These are phyloP conservation scores for Quercus berberidifolia DNA, from an alignment of 306 rosid species.

Conservation along the genomic window DNA sequence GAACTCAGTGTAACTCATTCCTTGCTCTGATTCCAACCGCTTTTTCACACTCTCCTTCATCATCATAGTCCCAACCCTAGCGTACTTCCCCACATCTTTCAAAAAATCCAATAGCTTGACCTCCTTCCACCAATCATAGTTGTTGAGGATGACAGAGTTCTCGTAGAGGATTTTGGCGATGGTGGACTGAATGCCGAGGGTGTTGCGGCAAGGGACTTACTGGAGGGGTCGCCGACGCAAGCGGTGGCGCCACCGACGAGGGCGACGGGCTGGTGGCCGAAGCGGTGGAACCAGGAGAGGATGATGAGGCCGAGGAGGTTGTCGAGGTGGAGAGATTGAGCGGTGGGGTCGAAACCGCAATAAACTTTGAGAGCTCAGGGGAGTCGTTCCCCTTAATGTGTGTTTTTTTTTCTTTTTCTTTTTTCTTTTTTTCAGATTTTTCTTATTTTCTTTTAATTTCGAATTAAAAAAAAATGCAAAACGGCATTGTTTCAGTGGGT, in stretches of 20 bases:
- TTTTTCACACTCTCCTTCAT: too few relatives aligned
- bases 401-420: too few relatives aligned
- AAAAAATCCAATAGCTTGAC: too few relatives aligned
- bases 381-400: too few relatives aligned
- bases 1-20: too few relatives aligned
- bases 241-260: slow-evolving; percentile 21
- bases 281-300: slow-evolving; percentile 87
- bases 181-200: slow-evolving; percentile 28
- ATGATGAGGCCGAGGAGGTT: slow-evolving; percentile 80
- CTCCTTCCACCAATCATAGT: slow-evolving; percentile 64
- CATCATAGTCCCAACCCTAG: too few relatives aligned
- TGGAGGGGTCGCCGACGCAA: slow-evolving; percentile 72
- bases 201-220: slow-evolving; percentile 57
- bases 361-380: slow-evolving; percentile 59
- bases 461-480: too few relatives aligned
- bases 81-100: too few relatives aligned
- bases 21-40: too few relatives aligned
- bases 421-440: too few relatives aligned
- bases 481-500: too few relatives aligned
- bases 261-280: slow-evolving; percentile 71
- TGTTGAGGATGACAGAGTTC: slow-evolving; percentile 38
- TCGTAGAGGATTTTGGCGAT: slow-evolving; percentile 36
- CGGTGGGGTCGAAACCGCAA: slow-evolving; percentile 92
- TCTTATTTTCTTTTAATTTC: too few relatives aligned
- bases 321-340: slow-evolving; percentile 76